Evolutionary conservation across 2,329 filamentous ascomycete genomes (phyloP).

Genomic region (Diplodia corticola): DNA sequence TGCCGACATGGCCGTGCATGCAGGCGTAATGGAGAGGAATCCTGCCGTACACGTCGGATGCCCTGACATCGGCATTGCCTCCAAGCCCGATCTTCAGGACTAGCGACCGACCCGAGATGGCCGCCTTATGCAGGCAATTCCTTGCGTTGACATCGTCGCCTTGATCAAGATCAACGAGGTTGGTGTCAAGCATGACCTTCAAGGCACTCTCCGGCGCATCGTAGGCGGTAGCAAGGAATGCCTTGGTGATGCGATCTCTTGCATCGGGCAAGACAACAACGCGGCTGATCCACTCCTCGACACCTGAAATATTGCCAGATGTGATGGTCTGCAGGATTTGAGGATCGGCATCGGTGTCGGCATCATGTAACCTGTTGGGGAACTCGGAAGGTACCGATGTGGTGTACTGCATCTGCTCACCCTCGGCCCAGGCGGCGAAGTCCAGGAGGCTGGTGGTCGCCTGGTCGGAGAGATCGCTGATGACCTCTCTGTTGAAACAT

Average conservation of each 20-base stretch:
- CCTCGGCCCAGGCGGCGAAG: slow-evolving; percentile 94
- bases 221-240: slow-evolving; percentile 85
- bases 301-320: slow-evolving; percentile 71
- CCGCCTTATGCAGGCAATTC: slow-evolving; percentile 94
- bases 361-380: slow-evolving; percentile 44
- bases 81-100: slow-evolving; percentile 76
- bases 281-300: slow-evolving; percentile 78
- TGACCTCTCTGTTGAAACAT: slow-evolving; percentile 96
- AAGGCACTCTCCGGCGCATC: slow-evolving; percentile 79
- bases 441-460: slow-evolving; percentile 95
- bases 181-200: slow-evolving; percentile 73
- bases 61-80: slow-evolving; percentile 71
- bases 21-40: slow-evolving; percentile 95
- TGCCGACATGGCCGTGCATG: slow-evolving; percentile 85
- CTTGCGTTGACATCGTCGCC: slow-evolving; percentile 98
- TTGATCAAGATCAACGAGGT: slow-evolving; percentile 83
- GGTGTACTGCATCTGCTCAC: slow-evolving; percentile 77
- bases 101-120: slow-evolving; percentile 83
- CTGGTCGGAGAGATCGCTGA: slow-evolving; percentile 94
- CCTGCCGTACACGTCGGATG: slow-evolving; percentile 89
- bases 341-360: slow-evolving; percentile 87
- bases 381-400: slow-evolving; percentile 34
- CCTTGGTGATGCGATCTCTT: slow-evolving; percentile 78
- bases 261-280: slow-evolving; percentile 63
- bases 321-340: slow-evolving; percentile 86